A percentile compares a stretch with the other conserved stretches of the same genome.
Conservation (phyloP, 2,329 filamentous ascomycete species). For the Alternaria sp. region DNA sequence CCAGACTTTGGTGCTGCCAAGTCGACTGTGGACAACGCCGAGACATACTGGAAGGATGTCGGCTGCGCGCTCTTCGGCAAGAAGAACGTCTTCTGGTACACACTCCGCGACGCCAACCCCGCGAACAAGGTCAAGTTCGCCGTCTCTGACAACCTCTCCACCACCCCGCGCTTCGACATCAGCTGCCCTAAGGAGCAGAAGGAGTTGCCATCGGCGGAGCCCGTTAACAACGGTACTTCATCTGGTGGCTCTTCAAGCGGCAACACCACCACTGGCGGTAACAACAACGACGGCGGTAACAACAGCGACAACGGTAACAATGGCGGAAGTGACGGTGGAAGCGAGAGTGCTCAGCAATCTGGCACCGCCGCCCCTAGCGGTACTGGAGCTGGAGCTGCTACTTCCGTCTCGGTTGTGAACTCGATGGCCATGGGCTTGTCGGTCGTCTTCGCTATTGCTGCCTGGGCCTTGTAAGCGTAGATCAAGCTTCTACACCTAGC, state of each 20-base stretch:
- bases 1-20: conserved; percentile 36
- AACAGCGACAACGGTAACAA: not conserved
- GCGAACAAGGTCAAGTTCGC: conserved; percentile 65
- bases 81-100: conserved; percentile 47
- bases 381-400: conserved; percentile 17
- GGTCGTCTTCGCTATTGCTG: conserved; percentile 32
- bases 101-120: conserved; percentile 54
- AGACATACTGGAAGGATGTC: conserved; percentile 42
- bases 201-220: conserved; percentile 18
- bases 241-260: conserved; percentile 15
- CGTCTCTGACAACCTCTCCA: conserved; percentile 61
- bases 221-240: conserved; percentile 22
- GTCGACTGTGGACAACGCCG: conserved; percentile 38
- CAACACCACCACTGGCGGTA: conserved; percentile 10
- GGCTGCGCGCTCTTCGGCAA: conserved; percentile 43
- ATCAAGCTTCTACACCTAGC: not conserved
- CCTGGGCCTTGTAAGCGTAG: conserved; percentile 29
- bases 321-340: not conserved
- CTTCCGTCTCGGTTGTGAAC: conserved; percentile 26
- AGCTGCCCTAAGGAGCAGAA: conserved; percentile 51
- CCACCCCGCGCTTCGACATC: conserved; percentile 60
- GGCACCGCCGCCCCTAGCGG: not conserved
- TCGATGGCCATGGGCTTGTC: conserved; percentile 34
- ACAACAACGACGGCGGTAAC: conserved; percentile 2
- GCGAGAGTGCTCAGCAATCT: not conserved